Evolutionary conservation across 305 asterid genomes (phyloP).

Genomic region (Euphrasia arctica): DNA sequence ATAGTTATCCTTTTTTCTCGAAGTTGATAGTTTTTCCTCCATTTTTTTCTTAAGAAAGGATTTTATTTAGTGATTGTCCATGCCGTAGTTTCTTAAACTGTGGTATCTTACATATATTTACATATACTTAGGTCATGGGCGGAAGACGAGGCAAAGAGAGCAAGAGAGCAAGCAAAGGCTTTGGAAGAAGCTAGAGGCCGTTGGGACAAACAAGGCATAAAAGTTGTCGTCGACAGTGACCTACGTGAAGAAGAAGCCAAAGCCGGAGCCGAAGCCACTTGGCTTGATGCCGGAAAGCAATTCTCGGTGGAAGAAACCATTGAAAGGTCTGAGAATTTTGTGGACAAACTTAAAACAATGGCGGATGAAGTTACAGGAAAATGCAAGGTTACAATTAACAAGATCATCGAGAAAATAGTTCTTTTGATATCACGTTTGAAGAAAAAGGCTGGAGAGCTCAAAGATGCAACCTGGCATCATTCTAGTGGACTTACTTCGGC

Average conservation of each 20-base stretch:
- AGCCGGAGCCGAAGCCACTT: slow-evolving; percentile 42
- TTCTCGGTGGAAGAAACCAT: slow-evolving; percentile 58
- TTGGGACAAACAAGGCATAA: slow-evolving; percentile 83
- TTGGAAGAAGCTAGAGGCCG: slow-evolving; percentile 83
- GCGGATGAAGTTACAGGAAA: slow-evolving; percentile 60
- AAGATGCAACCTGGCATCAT: slow-evolving; percentile 39
- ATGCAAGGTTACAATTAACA: slow-evolving; percentile 57
- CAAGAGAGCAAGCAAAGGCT: slow-evolving; percentile 81
- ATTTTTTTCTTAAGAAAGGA: neutral
- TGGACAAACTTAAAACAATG: slow-evolving; percentile 71
- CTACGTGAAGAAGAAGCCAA: slow-evolving; percentile 84
- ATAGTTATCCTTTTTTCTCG: neutral
- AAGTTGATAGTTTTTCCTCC: neutral
- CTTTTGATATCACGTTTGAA: slow-evolving; percentile 43
- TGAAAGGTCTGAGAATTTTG: slow-evolving; percentile 63
- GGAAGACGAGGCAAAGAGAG: slow-evolving; percentile 91
- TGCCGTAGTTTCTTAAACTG: neutral
- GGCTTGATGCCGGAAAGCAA: slow-evolving; percentile 69
- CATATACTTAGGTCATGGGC: slow-evolving; percentile 74
- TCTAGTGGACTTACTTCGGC: slow-evolving; percentile 42
- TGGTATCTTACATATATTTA: slow-evolving; percentile 21
- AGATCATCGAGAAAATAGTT: slow-evolving; percentile 54
- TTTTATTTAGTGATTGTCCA: slow-evolving; percentile 4
- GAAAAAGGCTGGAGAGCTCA: slow-evolving; percentile 52
- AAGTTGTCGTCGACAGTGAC: slow-evolving; percentile 80